phyloP scores from a whole-genome alignment of 352 stramenopile species.

The Plasmopara halstedii region DNA sequence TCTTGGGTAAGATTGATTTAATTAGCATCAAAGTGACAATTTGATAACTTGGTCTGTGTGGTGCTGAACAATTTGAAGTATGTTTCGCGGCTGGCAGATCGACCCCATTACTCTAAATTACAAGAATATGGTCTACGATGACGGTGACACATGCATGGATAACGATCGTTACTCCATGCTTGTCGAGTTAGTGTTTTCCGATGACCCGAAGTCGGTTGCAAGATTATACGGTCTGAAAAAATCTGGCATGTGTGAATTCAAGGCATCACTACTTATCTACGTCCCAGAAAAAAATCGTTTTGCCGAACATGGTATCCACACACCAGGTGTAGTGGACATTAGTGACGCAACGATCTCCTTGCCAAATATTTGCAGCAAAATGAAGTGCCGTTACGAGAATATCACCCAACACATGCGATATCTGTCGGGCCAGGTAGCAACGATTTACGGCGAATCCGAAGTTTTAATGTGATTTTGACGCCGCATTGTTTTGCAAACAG shows the following conservation, averaged over 20 bases:
- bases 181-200: slow-evolving; percentile 48
- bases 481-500: slow-evolving; percentile 6
- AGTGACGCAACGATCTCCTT: slow-evolving; percentile 42
- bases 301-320: slow-evolving; percentile 49
- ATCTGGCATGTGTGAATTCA: slow-evolving; percentile 48
- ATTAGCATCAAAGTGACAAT: background rate
- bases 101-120: slow-evolving; percentile 70
- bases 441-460: background rate
- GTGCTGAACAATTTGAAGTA: slow-evolving; percentile 22
- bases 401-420: slow-evolving; percentile 37
- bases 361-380: slow-evolving; percentile 55
- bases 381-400: slow-evolving; percentile 60
- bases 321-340: slow-evolving; percentile 59
- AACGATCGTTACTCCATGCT: slow-evolving; percentile 33
- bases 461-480: background rate
- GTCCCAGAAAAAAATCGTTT: slow-evolving; percentile 33
- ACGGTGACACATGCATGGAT: slow-evolving; percentile 57
- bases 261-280: slow-evolving; percentile 37
- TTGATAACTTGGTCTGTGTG: slow-evolving; percentile 6
- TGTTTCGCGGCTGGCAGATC: slow-evolving; percentile 72
- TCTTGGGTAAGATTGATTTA: slow-evolving; percentile 30
- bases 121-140: slow-evolving; percentile 75
- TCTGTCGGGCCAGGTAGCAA: slow-evolving; percentile 44
- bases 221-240: slow-evolving; percentile 51
- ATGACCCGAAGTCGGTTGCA: slow-evolving; percentile 26